Evolutionary conservation across 2,329 filamentous ascomycete genomes (phyloP), one percentile per base, ranked within the genome.

Genomic region (Fonsecaea erecta): DNA sequence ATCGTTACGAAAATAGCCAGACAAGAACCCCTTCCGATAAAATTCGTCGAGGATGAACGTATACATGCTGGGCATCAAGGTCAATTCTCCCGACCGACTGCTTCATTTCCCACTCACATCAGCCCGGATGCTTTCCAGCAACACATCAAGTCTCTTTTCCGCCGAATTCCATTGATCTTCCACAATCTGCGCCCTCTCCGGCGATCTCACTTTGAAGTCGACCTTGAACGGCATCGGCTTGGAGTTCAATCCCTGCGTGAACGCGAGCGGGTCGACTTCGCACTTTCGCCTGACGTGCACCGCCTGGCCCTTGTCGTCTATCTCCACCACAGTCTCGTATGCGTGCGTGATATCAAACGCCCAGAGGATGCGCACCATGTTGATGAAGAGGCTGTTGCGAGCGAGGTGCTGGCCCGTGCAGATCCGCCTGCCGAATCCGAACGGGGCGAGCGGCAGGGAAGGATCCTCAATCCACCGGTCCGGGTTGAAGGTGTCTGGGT

Each of bases 341-440:
- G 32, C 21, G 30, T 48, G 21, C 3, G 8, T 12, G 18, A 71
- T 56, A 21, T 68, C 55, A 48, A 70, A 71, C 2, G 48, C 54
- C 43, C 59, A 63, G 3, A 71, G 60, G 79, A 87, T 83, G 30
- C 84, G 76, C 0, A 83, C 81, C 63, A 87, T 84, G 26, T 84
- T 85, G 66, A 86, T 83, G 70, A 85, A 71, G 74, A 82, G 60
- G 73, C 73, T 73, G 24, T 75, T 74, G 0, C 66, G 65, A 1
- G 75, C 75, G 32, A 79, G 72, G 64, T 73, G 68, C 11, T 74
- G 62, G 0, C 76, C 77, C 0, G 75, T 80, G 57, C 80, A 83
- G 21, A 79, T 72, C 3, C 85, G 76, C 7, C 84, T 75, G 0
- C 85, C 85, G 71, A 85, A 86, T 0, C 82, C 85, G 66, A 87